A percentile compares a stretch with the other conserved stretches of the same genome.
phyloP scores from a whole-genome alignment of 495 filamentous ascomycete species.

The Pseudoneurospora amorphoporcata region DNA sequence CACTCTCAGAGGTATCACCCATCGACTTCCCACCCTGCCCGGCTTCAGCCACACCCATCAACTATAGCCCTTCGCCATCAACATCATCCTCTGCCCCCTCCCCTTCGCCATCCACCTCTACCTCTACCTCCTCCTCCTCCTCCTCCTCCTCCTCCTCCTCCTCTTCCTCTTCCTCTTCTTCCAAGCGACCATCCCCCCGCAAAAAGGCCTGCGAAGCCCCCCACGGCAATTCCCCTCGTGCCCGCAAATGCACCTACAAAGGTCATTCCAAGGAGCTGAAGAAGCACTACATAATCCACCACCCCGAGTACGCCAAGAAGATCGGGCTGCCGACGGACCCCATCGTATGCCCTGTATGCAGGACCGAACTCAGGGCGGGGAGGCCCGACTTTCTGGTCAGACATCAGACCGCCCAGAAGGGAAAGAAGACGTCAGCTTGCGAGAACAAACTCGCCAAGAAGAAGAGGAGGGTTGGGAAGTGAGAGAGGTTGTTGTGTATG shows the following conservation, averaged over 20 bases:
- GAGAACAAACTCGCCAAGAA: neutral
- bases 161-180: neutral
- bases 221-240: neutral
- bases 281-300: neutral
- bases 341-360: neutral
- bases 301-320: neutral
- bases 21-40: too few relatives aligned
- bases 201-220: neutral
- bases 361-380: neutral
- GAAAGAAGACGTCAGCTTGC: neutral
- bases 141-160: neutral
- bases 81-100: neutral
- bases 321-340: neutral
- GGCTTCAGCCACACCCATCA: neutral
- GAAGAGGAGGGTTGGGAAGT: too few relatives aligned
- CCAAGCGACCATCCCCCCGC: fast-evolving
- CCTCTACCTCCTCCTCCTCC: neutral
- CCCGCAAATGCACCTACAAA: fast-evolving
- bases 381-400: neutral
- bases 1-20: neutral
- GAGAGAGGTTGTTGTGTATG: neutral
- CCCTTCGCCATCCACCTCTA: neutral
- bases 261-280: neutral
- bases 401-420: neutral
- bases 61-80: neutral